Base-by-base conservation (phyloP, 352 stramenopile genomes). In the Phytophthora palmivora region DNA sequence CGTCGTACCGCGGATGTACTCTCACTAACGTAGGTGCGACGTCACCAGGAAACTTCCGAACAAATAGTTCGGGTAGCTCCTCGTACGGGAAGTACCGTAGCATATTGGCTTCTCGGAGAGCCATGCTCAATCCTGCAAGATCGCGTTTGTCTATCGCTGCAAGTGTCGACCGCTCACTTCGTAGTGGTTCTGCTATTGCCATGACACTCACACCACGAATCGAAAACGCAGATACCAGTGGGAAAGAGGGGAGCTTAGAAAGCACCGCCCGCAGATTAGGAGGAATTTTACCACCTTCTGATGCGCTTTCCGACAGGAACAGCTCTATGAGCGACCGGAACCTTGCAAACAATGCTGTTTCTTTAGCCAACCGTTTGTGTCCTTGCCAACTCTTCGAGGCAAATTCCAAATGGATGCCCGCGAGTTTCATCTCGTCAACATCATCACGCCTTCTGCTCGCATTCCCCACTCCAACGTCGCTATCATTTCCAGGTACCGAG, bases 381-480 rank as follows among this genome's bases (percentile, higher is more conserved):
- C 84, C 84, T 32, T 79, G 78, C 82, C 82, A 93, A 21, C 59
- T 85, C 52, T 89, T 90, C 0, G 72, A 79, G 1, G 76, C 77
- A 39, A 88, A 83, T 57, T 91, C 65, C n/a, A 93, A 49, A n/a
- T 73, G 77, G 11, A 93, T 55, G 2, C 74, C 82, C 7, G 81
- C 75, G 9, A 91, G 55, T 28, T 76, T 74, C 41, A 91, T 63
- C 34, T 84, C 75, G n/a, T 87, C 74, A 15, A 89, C 70, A 50
- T 86, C 78, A 1, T 73, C 65, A 18, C 26, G 63, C 38, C 14
- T 67, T 10, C 16, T 51, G 34, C 41, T 36, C 4, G 33, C 34
- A 37, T 30, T 38, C 6, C 16, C 21, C 19, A 34, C 38, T 21
- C 19, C 34, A 19, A 30, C 12, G 15, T 57, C 60, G 3, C 21